Evolutionary conservation across 805 yeast species (phyloP), one percentile per base, ranked within the genome.

Genomic region (Candida takata): DNA sequence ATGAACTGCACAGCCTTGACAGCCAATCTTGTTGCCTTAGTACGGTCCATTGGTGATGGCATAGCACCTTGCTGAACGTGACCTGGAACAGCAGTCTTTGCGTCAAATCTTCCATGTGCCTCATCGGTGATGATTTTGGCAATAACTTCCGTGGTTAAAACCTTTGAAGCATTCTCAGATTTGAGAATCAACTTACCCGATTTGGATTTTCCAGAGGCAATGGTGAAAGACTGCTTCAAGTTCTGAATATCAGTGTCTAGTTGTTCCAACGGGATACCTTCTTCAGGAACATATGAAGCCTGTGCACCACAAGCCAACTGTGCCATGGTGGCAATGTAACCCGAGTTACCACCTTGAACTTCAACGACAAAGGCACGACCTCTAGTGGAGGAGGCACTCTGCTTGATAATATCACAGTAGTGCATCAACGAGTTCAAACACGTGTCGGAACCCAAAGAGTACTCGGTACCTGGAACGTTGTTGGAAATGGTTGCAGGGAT

Each of bases 261-360:
- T 45, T 76, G 77, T 27, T 65, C 67, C 48, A 84, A 61, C 31
- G 71, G 61, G 29, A 82, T 71, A 36, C 77, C 75, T 47, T 76
- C 74, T 54, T 83, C 94, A 24, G 92, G 94, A 19, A 80, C 80
- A 51, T 83, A 83, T 0, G 84, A 73, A 5, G 81, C 84, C 40
- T 74, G 72, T 3, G 88, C 80, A 47, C 90, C 90, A 23, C 80
- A 71, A 30, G 79, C 76, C 41, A 84, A 61, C 23, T 80, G 81
- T 11, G 79, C 74, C 48, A 68, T 71, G 3, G 84, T 70, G 15
- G 92, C 87, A 48, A 83, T 73, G 55, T 70, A 83, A 34, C 94
- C 94, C 18, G 84, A 78, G 59, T 83, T 77, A 36, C 94, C 94
- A 51, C 94, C 94, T 64, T 83, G 94, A 21, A 79, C 82, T 53